Conservation (phyloP, 208 protist genomes). For the Crithidia expoeki region DNA sequence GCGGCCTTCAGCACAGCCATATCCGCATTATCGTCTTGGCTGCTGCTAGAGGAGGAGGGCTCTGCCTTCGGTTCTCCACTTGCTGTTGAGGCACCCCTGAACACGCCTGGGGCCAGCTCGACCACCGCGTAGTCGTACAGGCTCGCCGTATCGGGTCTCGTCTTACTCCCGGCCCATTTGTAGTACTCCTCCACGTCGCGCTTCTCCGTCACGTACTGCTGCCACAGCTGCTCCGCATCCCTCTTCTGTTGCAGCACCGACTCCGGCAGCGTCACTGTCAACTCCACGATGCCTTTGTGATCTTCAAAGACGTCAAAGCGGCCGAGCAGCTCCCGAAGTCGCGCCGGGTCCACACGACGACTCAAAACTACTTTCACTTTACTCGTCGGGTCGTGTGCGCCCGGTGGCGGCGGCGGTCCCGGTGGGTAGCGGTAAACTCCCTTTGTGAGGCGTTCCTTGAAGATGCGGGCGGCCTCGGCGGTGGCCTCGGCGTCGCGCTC, state of each 20-base stretch:
- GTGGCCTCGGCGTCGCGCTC: slow-evolving; percentile 86
- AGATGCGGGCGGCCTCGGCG: slow-evolving; percentile 60
- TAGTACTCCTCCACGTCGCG: slow-evolving; percentile 81
- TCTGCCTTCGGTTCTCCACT: background rate
- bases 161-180: slow-evolving; percentile 50
- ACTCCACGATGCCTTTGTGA: slow-evolving; percentile 82
- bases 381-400: slow-evolving; percentile 55
- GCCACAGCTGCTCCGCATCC: slow-evolving; percentile 83
- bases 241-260: slow-evolving; percentile 70
- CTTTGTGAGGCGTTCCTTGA: slow-evolving; percentile 66
- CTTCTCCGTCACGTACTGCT: slow-evolving; percentile 69
- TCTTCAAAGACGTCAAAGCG: slow-evolving; percentile 81
- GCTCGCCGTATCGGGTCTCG: slow-evolving; percentile 31
- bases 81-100: slow-evolving; percentile 6
- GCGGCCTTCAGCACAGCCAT: slow-evolving; percentile 49
- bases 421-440: slow-evolving; percentile 87
- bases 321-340: slow-evolving; percentile 78
- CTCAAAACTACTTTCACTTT: slow-evolving; percentile 76
- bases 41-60: background rate
- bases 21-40: background rate
- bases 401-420: slow-evolving; percentile 79
- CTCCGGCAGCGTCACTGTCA: slow-evolving; percentile 68
- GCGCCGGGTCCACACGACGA: slow-evolving; percentile 61
- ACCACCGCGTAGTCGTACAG: slow-evolving; percentile 73
- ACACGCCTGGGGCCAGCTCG: slow-evolving; percentile 83